Conservation (phyloP, 768 basidiomycete genomes). For the Tylopilus balloui region DNA sequence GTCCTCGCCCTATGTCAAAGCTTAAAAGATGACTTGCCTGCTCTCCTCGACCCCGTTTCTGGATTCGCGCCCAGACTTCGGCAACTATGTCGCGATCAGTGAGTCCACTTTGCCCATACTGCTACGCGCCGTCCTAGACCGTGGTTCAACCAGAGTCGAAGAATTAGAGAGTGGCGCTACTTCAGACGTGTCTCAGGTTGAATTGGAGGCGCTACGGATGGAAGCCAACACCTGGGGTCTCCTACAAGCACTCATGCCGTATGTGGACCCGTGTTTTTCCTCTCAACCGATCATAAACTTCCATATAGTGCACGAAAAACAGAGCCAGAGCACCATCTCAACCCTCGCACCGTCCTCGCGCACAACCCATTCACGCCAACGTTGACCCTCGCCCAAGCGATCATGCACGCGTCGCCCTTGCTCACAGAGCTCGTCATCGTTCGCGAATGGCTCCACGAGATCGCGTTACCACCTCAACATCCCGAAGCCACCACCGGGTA, state of each 20-base stretch:
- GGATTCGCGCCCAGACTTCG: constrained; percentile 68
- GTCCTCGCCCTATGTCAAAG: constrained; percentile 59
- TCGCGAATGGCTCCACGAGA: constrained; percentile 86
- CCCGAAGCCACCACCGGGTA: constrained; percentile 79
- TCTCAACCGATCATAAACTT: neutral
- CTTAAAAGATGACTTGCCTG: constrained; percentile 50
- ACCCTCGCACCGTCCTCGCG: constrained; percentile 52
- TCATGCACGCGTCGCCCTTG: constrained; percentile 62
- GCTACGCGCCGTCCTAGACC: neutral
- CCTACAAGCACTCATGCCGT: constrained; percentile 75
- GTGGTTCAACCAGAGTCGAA: constrained; percentile 38
- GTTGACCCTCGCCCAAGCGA: constrained; percentile 65
- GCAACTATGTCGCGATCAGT: constrained; percentile 55
- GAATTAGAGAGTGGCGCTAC: constrained; percentile 45
- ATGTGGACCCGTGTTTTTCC: constrained; percentile 29
- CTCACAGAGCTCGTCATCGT: constrained; percentile 76
- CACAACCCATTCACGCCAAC: constrained; percentile 83
- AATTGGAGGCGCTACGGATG: constrained; percentile 59
- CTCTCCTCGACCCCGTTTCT: constrained; percentile 57
- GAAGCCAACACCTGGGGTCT: constrained; percentile 83
- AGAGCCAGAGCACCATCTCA: constrained; percentile 41
- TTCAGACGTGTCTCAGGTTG: constrained; percentile 40
- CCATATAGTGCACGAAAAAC: constrained; percentile 61
- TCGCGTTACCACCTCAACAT: constrained; percentile 52
- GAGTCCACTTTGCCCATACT: constrained; percentile 22